phyloP scores from a whole-genome alignment of 108 stramenopile genomes.

The Parietichytrium sp. region DNA sequence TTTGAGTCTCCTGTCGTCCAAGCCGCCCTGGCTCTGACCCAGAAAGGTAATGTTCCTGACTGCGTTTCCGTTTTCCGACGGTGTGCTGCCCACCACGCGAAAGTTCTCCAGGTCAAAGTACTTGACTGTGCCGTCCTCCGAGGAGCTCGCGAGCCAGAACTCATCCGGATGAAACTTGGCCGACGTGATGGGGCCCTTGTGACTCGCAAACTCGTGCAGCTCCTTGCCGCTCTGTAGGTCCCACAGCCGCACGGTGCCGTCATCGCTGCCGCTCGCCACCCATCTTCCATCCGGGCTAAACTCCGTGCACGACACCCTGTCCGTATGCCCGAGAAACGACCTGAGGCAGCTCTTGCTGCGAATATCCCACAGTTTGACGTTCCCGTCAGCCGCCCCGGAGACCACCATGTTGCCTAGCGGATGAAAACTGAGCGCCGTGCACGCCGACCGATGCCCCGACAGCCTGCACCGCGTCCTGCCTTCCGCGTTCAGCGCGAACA shows the following conservation, averaged over 20 bases:
- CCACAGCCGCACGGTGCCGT: constrained; percentile 11
- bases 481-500: not conserved
- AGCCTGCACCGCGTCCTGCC: not conserved
- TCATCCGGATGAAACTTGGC: constrained; percentile 15
- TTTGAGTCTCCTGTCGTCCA: too few relatives aligned
- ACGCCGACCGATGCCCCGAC: not conserved
- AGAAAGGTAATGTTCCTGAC: not conserved
- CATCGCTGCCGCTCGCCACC: constrained; percentile 12
- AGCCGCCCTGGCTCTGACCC: not conserved
- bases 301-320: not conserved
- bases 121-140: not conserved
- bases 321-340: not conserved
- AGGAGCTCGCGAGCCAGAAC: constrained; percentile 11
- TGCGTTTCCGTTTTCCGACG: not conserved
- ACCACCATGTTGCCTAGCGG: not conserved
- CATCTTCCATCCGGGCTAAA: constrained; percentile 28
- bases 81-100: not conserved
- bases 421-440: constrained; percentile 2
- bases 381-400: not conserved
- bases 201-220: constrained; percentile 10
- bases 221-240: not conserved
- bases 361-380: constrained; percentile 16
- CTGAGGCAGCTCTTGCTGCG: not conserved
- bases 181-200: not conserved
- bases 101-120: constrained; percentile 28